These are phyloP conservation scores for Cardamine occulta DNA, from an alignment of 345 rosid genomes.

Conservation along the genomic window DNA sequence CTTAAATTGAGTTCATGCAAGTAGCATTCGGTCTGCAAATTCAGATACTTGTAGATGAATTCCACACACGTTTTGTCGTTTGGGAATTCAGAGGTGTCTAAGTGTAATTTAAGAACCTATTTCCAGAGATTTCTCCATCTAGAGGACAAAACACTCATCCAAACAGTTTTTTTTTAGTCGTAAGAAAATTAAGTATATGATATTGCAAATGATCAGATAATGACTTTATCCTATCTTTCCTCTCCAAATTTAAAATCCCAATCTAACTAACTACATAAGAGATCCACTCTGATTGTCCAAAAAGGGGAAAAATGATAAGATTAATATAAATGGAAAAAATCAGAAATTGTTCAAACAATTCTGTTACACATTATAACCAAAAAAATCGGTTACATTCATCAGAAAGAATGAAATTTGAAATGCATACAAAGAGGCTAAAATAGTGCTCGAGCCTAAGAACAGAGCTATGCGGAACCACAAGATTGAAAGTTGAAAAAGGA, in stretches of 20 bases:
- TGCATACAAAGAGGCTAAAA: too few relatives aligned
- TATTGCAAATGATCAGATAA: conserved; percentile 1
- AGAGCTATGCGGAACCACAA: too few relatives aligned
- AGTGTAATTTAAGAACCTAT: conserved; percentile 5
- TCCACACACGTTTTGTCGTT: background rate
- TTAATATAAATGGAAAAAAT: too few relatives aligned
- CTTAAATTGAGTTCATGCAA: conserved; percentile 10
- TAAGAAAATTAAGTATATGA: conserved; percentile 10
- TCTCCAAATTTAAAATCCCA: background rate
- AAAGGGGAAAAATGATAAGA: too few relatives aligned
- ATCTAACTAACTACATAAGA: background rate
- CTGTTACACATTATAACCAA: too few relatives aligned
- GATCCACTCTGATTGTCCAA: background rate
- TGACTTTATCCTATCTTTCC: background rate
- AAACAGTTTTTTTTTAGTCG: background rate
- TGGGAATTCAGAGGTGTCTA: background rate
- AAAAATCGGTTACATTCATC: too few relatives aligned
- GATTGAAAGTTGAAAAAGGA: too few relatives aligned
- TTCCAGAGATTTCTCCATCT: conserved; percentile 2
- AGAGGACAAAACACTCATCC: conserved; percentile 10
- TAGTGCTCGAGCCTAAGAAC: too few relatives aligned
- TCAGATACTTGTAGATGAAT: conserved; percentile 5
- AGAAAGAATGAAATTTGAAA: too few relatives aligned
- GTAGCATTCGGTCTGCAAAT: background rate
- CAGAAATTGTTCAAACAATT: too few relatives aligned